Evolutionary conservation across 306 rosid species (phyloP).

Genomic region (Abrus precatorius): DNA sequence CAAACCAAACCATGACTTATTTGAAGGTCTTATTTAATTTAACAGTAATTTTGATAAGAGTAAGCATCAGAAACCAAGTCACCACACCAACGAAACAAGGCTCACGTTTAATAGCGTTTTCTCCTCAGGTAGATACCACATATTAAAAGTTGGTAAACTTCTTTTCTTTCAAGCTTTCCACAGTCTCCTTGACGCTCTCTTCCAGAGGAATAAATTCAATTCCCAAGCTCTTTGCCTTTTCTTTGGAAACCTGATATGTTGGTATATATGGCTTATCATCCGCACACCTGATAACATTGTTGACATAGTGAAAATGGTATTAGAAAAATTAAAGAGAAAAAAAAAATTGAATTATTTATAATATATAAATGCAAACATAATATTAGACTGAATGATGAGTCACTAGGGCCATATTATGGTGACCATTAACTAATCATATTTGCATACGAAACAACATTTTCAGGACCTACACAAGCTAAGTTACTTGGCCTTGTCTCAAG

Average conservation of each 20-base stretch:
- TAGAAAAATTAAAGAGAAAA: slow-evolving; percentile 1
- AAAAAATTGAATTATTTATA: slow-evolving; percentile 6
- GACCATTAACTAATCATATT: not conserved
- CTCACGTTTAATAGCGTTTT: not conserved
- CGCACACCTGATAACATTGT: slow-evolving; percentile 62
- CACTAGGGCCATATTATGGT: not conserved
- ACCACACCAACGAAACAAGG: slow-evolving; percentile 22
- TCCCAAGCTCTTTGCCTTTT: slow-evolving; percentile 75
- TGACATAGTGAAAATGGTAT: slow-evolving; percentile 8
- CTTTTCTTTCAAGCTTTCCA: slow-evolving; percentile 77
- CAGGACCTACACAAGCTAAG: not conserved
- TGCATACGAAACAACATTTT: slow-evolving; percentile 8
- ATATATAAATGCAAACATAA: not conserved
- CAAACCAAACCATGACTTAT: not conserved
- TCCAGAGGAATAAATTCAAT: slow-evolving; percentile 71
- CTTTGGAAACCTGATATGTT: slow-evolving; percentile 67
- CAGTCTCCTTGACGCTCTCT: slow-evolving; percentile 74
- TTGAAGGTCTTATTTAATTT: not conserved
- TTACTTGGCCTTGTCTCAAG: not conserved
- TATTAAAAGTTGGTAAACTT: slow-evolving; percentile 59
- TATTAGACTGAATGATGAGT: not conserved
- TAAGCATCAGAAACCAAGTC: slow-evolving; percentile 4
- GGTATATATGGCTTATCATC: slow-evolving; percentile 68
- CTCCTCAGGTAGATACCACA: not conserved
- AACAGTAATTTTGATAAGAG: not conserved